Base-by-base conservation (phyloP, 306 rosid species). In the Medicago ruthenica region DNA sequence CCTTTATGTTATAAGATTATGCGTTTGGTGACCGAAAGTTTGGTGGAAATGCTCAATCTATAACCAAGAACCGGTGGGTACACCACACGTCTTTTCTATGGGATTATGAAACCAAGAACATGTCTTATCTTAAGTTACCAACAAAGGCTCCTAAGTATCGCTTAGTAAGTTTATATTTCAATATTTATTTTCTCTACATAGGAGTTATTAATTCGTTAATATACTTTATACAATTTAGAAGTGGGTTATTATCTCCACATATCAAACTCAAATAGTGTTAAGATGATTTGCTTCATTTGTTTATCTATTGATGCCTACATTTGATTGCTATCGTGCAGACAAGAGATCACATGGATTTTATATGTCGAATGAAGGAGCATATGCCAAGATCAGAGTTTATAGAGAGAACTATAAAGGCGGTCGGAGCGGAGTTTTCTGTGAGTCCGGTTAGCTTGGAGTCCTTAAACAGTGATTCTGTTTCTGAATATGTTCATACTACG, bases 1-100 rank as follows among this genome's bases (percentile, higher is more conserved):
- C 67, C 45, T 41, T 41, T 82, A 24, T 71, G 76, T 72, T 82
- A 42, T 39, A 62, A 95, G 97, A 95, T 86, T 95, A 95, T 82
- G 98, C 88, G 65, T 84, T 95, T 79, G 97, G 96, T 31, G 72
- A 85, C 83, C 86, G 53, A 67, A 94, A 94, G 75, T 94, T 94
- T 83, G 98, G 99, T 44, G 99, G 99, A 36, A 95, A 95, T 74
- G 99, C 97, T 77, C 99, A 92, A 75, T 95, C 97, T 40, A 95
- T 92, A 80, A 92, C 88, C 17, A 95, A 90, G 87, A 82, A 76
- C 57, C 89, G 96, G 57, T 95, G 97, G 98, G 74, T 95, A 76
- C 97, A 95, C 88, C 97, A 95, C 83, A 92, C 99, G 17, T 92
- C 99, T n/a, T 92, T 95, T 80, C 82, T 92, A 76, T 95, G 96